Evolutionary conservation across 768 basidiomycete genomes (phyloP).

Genomic region (Tylopilus felleus): DNA sequence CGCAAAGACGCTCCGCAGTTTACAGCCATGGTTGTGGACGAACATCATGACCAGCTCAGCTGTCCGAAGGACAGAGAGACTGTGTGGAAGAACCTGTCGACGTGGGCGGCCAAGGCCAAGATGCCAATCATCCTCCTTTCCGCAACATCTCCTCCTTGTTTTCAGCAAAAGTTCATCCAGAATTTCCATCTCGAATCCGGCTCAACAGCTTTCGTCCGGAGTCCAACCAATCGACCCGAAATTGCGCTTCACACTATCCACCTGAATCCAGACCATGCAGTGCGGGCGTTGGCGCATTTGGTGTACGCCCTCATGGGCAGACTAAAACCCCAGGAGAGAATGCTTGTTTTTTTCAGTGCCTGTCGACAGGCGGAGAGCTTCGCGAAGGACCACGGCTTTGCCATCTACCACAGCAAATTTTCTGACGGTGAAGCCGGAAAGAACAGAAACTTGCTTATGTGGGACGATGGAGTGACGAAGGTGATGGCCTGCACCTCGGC

Average conservation of each 20-base stretch:
- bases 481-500: constrained; percentile 1
- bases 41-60: background rate
- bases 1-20: background rate
- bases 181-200: background rate
- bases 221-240: constrained; percentile 1
- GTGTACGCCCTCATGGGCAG: background rate
- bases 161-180: background rate
- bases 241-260: background rate
- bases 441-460: background rate
- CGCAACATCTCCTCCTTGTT: background rate
- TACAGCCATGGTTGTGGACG: background rate
- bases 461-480: background rate
- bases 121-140: constrained; percentile 1
- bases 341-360: background rate
- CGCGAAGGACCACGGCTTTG: background rate
- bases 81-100: background rate
- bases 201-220: too few relatives aligned
- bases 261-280: background rate
- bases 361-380: background rate
- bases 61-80: background rate
- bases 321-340: background rate
- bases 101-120: background rate
- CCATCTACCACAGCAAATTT: background rate
- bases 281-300: background rate
- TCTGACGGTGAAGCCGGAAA: background rate